Evolutionary conservation across 176 grass and related monocot species (phyloP).

Genomic region (Cenchrus purpureus): DNA sequence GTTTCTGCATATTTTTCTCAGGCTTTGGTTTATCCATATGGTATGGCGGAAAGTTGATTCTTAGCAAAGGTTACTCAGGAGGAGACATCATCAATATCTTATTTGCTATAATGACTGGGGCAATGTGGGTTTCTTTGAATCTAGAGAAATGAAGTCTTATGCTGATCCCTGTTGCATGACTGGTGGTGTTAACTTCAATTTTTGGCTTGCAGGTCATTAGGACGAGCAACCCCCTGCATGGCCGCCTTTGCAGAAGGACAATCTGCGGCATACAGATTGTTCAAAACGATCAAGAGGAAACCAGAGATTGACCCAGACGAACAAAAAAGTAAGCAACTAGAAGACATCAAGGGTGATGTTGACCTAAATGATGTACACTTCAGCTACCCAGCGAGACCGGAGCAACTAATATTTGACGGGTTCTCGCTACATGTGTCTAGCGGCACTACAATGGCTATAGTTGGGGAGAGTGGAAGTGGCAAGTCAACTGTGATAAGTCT

Average conservation of each 20-base stretch:
- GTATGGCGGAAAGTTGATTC: conserved; percentile 56
- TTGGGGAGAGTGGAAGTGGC: conserved; percentile 90
- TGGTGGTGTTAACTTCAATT: background rate
- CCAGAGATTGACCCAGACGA: conserved; percentile 71
- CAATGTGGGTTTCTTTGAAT: conserved; percentile 52
- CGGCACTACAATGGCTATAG: conserved; percentile 78
- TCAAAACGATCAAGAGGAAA: conserved; percentile 72
- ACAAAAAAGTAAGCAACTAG: conserved; percentile 49
- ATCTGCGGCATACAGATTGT: conserved; percentile 79
- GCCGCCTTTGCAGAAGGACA: conserved; percentile 73
- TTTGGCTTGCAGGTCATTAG: conserved; percentile 61
- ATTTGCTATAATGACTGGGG: conserved; percentile 62
- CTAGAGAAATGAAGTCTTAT: background rate
- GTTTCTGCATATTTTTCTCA: conserved; percentile 60
- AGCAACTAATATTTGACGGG: conserved; percentile 76
- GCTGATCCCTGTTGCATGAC: background rate
- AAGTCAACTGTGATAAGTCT: conserved; percentile 85
- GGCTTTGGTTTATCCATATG: conserved; percentile 63
- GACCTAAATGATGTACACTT: conserved; percentile 79
- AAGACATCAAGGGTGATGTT: conserved; percentile 66
- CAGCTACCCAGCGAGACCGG: conserved; percentile 75
- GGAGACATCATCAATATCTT: conserved; percentile 59
- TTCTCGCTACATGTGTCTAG: conserved; percentile 64
- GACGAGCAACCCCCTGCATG: conserved; percentile 66
- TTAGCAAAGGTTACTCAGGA: conserved; percentile 60